Base-by-base conservation (phyloP, 164 flowering plant species). In the Brasenia schreberi region DNA sequence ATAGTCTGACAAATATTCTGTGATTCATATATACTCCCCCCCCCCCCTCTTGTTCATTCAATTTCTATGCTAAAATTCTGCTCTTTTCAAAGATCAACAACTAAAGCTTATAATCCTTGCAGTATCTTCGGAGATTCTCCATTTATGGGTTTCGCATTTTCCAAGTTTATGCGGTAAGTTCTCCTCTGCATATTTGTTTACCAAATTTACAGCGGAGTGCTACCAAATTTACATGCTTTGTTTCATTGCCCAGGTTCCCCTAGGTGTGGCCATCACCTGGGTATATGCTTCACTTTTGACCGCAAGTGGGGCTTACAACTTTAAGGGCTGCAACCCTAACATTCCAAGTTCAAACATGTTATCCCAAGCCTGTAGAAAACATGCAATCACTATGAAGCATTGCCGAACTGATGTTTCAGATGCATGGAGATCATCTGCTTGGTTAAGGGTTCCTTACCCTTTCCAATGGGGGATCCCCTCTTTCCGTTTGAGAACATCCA, bases 391-490 rank as follows among this genome's bases (percentile, higher is more conserved):
- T 14, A 92, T 92, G 98, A 80, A 82, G 75, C 95, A 88, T 67
- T 92, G 98, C 77, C 73, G 98, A 59, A 90, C 97, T 16, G 98
- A 92, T 79, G 96, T 75, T 65, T 92, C 98, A 19, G 77, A 74
- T 77, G 97, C 97, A 61, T 84, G 88, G 96, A 80, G 73, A 70
- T 79, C 87, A 65, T 82, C 98, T 66, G 77, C 81, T 16, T 92
- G 98, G 98, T 82, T 90, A 75, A 74, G 92, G 69, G 74, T 92
- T 65, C 97, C 96, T 5, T 89, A 87, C 69, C 98, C 95, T 66
- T 76, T 92, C n/a, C 98, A 92, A 74, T 92, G 98, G 96, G 98
- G 98, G 52, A 73, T 86, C 62, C 98, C 96, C 17, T 77, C 81
- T 63, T 87, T 92, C 80, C 89, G 76, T 66, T 63, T 83, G 49